phyloP scores from a whole-genome alignment of 768 basidiomycete species.

The Glaciozyma antarctica region DNA sequence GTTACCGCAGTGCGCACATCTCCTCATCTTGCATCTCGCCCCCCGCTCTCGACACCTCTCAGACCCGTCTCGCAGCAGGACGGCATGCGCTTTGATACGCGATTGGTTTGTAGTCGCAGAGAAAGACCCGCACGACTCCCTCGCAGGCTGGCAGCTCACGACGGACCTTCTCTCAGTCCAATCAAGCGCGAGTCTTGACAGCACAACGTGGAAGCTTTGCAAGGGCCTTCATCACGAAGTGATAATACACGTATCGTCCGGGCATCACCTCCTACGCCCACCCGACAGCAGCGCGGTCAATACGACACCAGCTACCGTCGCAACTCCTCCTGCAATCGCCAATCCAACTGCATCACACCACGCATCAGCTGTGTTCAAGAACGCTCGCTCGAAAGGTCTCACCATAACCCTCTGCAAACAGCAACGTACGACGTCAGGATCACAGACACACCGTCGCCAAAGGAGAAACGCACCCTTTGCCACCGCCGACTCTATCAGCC shows the following conservation, averaged over 20 bases:
- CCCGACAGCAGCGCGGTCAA: constrained; percentile 36
- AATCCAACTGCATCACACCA: constrained; percentile 73
- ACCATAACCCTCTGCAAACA: background rate
- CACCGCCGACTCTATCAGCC: constrained; percentile 78
- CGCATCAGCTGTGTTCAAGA: background rate
- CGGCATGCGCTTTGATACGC: no score
- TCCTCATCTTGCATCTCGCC: no score
- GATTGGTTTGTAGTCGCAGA: no score
- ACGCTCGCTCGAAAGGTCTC: background rate
- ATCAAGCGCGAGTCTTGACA: no score
- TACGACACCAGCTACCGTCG: constrained; percentile 57
- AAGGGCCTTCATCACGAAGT: no score
- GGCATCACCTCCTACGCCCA: constrained; percentile 30
- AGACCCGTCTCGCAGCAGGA: no score
- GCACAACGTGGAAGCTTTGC: no score
- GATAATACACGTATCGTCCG: background rate
- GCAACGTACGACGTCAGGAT: background rate
- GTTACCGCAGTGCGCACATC: no score
- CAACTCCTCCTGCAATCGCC: constrained; percentile 84
- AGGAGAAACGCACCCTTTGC: constrained; percentile 55
- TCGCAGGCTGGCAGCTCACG: no score
- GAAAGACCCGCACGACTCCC: no score
- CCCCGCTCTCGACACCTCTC: no score
- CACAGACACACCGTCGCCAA: background rate
- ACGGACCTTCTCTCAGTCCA: no score